Conservation (phyloP, 176 grass and related monocot species). For the Carex cristatella region DNA sequence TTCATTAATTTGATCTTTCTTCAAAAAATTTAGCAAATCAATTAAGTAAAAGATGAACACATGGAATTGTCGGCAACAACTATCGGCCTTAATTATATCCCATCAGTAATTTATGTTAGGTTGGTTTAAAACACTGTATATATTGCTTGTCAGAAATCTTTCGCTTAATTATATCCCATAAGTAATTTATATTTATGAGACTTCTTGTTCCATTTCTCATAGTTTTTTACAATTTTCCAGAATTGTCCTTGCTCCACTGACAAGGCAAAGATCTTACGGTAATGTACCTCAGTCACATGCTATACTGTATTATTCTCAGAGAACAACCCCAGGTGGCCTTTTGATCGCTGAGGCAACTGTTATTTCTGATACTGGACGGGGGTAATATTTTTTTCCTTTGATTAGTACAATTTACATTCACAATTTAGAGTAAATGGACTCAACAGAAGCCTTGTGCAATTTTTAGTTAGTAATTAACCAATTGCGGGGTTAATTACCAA, state of each 20-base stretch:
- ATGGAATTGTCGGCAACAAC: not conserved
- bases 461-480: no score
- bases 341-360: conserved; percentile 37
- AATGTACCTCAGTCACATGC: conserved; percentile 45
- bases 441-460: no score
- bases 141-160: not conserved
- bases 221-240: conserved; percentile 17
- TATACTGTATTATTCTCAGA: conserved; percentile 46
- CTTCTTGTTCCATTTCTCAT: not conserved
- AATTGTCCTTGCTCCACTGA: conserved; percentile 52
- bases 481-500: no score
- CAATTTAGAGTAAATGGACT: no score
- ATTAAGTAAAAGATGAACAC: not conserved
- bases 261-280: conserved; percentile 45
- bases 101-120: not conserved
- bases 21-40: not conserved
- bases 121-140: not conserved
- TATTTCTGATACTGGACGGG: no score
- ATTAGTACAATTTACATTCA: no score
- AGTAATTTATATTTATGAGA: no score
- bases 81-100: not conserved
- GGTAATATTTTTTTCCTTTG: no score
- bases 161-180: no score
- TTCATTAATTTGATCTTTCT: not conserved
- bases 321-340: conserved; percentile 46